phyloP scores from a whole-genome alignment of 495 filamentous ascomycete species.

The Baudoinia panamericana region DNA sequence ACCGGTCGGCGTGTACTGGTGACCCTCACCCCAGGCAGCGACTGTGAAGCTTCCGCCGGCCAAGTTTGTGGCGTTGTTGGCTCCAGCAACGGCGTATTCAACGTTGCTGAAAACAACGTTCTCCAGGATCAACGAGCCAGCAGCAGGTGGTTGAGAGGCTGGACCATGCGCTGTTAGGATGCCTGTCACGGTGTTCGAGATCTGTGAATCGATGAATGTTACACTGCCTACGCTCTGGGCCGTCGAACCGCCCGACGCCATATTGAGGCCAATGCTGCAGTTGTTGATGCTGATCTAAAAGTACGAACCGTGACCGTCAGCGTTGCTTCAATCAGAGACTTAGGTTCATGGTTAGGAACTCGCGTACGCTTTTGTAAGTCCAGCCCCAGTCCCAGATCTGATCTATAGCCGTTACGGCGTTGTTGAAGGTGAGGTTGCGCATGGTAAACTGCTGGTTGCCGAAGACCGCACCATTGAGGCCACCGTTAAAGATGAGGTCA shows the following conservation, averaged over 20 bases:
- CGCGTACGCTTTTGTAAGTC: too few species aligned
- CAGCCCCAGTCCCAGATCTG: constrained; percentile 46
- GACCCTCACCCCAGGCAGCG: constrained; percentile 24
- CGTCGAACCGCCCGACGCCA: constrained; percentile 17
- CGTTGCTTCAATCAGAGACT: too few species aligned
- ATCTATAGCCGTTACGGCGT: constrained; percentile 46
- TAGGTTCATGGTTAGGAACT: too few species aligned
- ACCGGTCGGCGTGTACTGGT: constrained; percentile 23
- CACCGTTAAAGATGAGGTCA: constrained; percentile 56
- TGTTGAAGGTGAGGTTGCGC: constrained; percentile 54
- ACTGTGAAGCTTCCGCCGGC: constrained; percentile 16
- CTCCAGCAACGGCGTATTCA: constrained; percentile 13
- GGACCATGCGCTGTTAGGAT: constrained; percentile 21
- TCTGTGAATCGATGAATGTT: constrained; percentile 26
- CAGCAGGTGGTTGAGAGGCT: constrained; percentile 19
- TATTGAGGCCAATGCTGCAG: constrained; percentile 26
- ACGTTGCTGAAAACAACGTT: constrained; percentile 27
- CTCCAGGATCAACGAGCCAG: constrained; percentile 26
- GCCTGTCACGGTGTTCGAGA: constrained; percentile 22
- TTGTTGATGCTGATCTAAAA: constrained; percentile 30
- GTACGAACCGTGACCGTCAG: constrained; percentile 35
- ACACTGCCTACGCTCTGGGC: constrained; percentile 23
- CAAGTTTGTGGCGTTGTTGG: constrained; percentile 12
- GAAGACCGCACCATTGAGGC: constrained; percentile 47
- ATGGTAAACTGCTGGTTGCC: constrained; percentile 78